Evolutionary conservation across 1,284 basidiomycete species (phyloP).

Genomic region (Malassezia arunalokei): DNA sequence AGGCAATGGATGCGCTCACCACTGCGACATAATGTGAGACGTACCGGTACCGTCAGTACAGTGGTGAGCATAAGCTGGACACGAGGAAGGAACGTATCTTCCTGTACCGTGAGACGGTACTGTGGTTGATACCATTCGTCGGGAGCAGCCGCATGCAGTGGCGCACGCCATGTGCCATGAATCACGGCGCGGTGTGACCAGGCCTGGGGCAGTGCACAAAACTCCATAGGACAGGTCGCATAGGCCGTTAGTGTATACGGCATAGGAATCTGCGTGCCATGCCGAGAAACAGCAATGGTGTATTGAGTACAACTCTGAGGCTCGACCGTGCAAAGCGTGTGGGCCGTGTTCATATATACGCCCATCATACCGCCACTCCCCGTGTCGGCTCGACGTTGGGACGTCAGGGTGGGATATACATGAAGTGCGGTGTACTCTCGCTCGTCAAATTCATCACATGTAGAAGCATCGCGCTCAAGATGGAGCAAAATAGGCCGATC

Average conservation of each 20-base stretch:
- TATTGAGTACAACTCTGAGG: slow-evolving; percentile 13
- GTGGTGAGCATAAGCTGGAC: slow-evolving; percentile 4
- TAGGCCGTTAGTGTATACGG: slow-evolving; percentile 54
- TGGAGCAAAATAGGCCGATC: slow-evolving; percentile 2
- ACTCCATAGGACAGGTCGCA: slow-evolving; percentile 38
- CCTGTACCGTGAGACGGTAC: slow-evolving; percentile 54
- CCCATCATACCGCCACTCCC: slow-evolving; percentile 43
- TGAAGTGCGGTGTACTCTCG: slow-evolving; percentile 14
- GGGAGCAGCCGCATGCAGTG: slow-evolving; percentile 52
- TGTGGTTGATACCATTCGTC: slow-evolving; percentile 53
- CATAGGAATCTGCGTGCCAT: slow-evolving; percentile 22
- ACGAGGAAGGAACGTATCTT: slow-evolving; percentile 1
- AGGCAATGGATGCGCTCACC: slow-evolving; percentile 2
- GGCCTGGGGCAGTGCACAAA: slow-evolving; percentile 18
- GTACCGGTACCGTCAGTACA: neutral
- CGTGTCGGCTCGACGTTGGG: slow-evolving; percentile 1
- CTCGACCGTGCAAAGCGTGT: slow-evolving; percentile 54
- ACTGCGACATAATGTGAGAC: neutral
- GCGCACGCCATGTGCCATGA: slow-evolving; percentile 53
- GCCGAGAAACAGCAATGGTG: slow-evolving; percentile 28
- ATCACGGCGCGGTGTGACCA: slow-evolving; percentile 20
- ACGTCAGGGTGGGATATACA: slow-evolving; percentile 3
- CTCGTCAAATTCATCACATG: neutral
- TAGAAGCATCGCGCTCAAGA: slow-evolving; percentile 3
- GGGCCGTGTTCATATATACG: slow-evolving; percentile 65